Conservation (phyloP, 1,284 basidiomycete genomes). For the Sparassis latifolia region DNA sequence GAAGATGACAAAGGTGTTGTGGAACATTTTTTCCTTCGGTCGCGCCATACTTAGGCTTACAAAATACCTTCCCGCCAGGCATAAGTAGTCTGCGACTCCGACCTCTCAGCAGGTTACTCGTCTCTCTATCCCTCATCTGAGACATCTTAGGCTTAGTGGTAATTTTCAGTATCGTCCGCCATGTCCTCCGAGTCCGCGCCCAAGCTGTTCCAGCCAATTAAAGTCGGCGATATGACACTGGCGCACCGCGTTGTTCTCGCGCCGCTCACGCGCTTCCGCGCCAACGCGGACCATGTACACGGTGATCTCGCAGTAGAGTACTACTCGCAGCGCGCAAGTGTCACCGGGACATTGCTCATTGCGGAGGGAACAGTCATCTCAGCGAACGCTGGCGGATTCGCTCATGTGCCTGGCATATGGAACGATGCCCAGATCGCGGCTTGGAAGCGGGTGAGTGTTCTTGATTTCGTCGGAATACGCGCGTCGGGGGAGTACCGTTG, state of each 20-base stretch:
- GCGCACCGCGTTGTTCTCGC: conserved; percentile 42
- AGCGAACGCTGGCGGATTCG: conserved; percentile 30
- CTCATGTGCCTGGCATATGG: conserved; percentile 38
- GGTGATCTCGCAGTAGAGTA: conserved; percentile 32
- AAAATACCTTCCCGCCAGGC: no score
- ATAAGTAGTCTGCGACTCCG: no score
- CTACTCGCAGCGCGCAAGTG: conserved; percentile 39
- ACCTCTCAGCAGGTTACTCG: no score
- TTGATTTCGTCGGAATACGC: neutral
- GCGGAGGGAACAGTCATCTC: conserved; percentile 41
- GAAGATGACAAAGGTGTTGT: no score
- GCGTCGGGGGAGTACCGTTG: neutral
- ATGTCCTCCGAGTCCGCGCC: conserved; percentile 13
- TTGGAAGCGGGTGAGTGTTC: conserved; percentile 37
- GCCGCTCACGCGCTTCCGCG: conserved; percentile 38
- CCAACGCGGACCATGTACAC: conserved; percentile 22
- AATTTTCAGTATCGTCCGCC: no score
- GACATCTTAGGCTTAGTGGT: no score
- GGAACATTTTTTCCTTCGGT: no score
- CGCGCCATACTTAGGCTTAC: no score
- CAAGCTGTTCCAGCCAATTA: conserved; percentile 39
- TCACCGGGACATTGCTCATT: conserved; percentile 41
- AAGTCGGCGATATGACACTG: conserved; percentile 35
- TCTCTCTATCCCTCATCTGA: no score
- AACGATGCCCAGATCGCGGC: conserved; percentile 36